phyloP scores from a whole-genome alignment of 768 basidiomycete genomes.

The Kwoniella heveanensis region DNA sequence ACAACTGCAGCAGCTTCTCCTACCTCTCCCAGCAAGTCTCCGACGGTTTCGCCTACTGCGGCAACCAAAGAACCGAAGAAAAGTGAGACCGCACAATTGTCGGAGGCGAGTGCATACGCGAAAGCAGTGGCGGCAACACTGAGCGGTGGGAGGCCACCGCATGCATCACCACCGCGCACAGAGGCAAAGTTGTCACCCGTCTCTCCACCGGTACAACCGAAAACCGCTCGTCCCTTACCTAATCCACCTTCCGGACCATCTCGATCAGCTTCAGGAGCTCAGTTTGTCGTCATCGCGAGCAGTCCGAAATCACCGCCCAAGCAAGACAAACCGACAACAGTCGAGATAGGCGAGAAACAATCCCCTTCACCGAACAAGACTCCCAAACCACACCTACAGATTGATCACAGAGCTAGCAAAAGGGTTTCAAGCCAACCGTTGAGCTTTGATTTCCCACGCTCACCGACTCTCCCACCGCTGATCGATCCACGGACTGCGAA shows the following conservation, averaged over 20 bases:
- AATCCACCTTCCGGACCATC: conserved; percentile 11
- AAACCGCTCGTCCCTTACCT: conserved; percentile 32
- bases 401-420: conserved; percentile 1
- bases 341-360: conserved; percentile 3
- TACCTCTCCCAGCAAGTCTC: background rate
- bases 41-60: background rate
- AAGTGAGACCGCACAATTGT: conserved; percentile 5
- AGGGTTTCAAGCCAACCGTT: conserved; percentile 12
- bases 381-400: background rate
- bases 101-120: conserved; percentile 43
- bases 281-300: conserved; percentile 20
- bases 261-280: conserved; percentile 7
- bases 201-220: background rate
- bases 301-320: conserved; percentile 4
- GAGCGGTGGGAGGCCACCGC: background rate
- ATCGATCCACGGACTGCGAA: conserved; percentile 17
- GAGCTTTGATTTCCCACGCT: conserved; percentile 31
- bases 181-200: background rate
- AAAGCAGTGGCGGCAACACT: conserved; percentile 24
- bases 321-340: background rate
- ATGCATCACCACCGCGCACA: background rate
- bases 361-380: background rate
- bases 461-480: conserved; percentile 28
- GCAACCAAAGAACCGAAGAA: background rate
- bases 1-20: background rate